Percentiles rank a stretch among this genome's conserved stretches.
Conservation (phyloP, 164 flowering plant species). For the Paratinospora sagittata region DNA sequence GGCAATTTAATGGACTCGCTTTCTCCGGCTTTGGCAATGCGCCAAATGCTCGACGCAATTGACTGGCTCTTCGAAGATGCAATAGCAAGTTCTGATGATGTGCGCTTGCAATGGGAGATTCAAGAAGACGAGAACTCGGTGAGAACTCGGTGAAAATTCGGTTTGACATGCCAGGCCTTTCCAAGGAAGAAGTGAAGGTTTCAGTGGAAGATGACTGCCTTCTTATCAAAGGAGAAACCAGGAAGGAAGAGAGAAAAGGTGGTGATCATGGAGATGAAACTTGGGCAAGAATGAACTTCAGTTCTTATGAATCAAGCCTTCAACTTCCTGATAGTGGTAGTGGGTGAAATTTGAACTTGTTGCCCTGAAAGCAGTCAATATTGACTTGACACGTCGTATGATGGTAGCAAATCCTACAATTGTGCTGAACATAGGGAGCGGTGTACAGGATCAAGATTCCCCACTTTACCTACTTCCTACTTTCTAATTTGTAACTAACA, state of each 20-base stretch:
- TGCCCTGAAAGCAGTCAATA: too few relatives aligned
- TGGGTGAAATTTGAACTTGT: too few relatives aligned
- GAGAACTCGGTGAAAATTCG: slow-evolving; percentile 55
- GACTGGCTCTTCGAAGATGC: slow-evolving; percentile 66
- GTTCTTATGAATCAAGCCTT: slow-evolving; percentile 48
- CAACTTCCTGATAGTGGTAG: slow-evolving; percentile 61
- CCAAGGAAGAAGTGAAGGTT: slow-evolving; percentile 53
- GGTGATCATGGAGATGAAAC: slow-evolving; percentile 22
- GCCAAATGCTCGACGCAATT: slow-evolving; percentile 72
- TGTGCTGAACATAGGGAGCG: too few relatives aligned
- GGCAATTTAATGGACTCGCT: slow-evolving; percentile 55
- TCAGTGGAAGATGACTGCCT: slow-evolving; percentile 56
- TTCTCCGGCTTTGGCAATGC: slow-evolving; percentile 68
- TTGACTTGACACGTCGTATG: too few relatives aligned
- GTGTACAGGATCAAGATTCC: too few relatives aligned
- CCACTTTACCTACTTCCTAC: too few relatives aligned
- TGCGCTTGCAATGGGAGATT: slow-evolving; percentile 72
- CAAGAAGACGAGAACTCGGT: slow-evolving; percentile 60
- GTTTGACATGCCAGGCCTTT: slow-evolving; percentile 60
- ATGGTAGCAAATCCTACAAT: too few relatives aligned
- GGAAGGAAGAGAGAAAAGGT: slow-evolving; percentile 14
- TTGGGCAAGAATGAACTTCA: slow-evolving; percentile 35
- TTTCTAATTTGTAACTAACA: too few relatives aligned
- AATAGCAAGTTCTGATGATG: slow-evolving; percentile 19
- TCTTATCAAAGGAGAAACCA: slow-evolving; percentile 56